Base-by-base conservation (phyloP, 2,329 filamentous ascomycete genomes). In the Colletotrichum sidae region DNA sequence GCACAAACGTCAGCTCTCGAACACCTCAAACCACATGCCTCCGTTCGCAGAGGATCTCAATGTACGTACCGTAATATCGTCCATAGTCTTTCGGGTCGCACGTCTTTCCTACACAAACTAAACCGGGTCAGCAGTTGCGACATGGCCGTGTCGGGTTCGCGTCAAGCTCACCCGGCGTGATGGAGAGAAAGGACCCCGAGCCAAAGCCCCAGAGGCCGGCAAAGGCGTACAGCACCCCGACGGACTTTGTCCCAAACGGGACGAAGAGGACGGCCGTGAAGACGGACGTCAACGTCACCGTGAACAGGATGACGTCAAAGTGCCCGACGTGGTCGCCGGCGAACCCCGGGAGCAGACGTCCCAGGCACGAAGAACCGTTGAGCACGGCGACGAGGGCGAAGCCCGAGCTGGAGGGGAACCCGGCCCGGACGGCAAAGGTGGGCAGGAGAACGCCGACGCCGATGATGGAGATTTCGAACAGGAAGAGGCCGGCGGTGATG, bases 151-250 rank as follows among this genome's bases (percentile, higher is more conserved):
- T 17, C 17, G 2, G 17, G 17, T 17, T 17, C 17, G 17, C 17
- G 17, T 17, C 17, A 17, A 17, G 17, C 38, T 47, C 12, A 73
- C 72, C 72, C 49, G 73, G 74, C 1, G 77, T 76, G 2, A 83
- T 74, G 0, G 79, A 80, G n/a, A 84, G 72, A 72, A 80, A 84
- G 0, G 79, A 80, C 0, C 82, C 83, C 3, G 80, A 82, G 0
- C 80, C 80, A 33, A 84, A 82, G 0, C 82, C 82, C 71, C 82
- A 84, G 1, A 84, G 69, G 0, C 77, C 80, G 3, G 79, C 75
- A 37, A 83, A 83, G 1, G 72, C 74, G 57, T 83, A 84, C 3
- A 84, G 70, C 0, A 78, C 79, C 0, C 69, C 72, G 5, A 78
- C 71, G 10, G 74, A 74, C 0, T 70, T 75, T 1, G 77, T 75